Evolutionary conservation across 75 land plant species (phyloP).

Genomic region (Pseudotsuga menziesii): DNA sequence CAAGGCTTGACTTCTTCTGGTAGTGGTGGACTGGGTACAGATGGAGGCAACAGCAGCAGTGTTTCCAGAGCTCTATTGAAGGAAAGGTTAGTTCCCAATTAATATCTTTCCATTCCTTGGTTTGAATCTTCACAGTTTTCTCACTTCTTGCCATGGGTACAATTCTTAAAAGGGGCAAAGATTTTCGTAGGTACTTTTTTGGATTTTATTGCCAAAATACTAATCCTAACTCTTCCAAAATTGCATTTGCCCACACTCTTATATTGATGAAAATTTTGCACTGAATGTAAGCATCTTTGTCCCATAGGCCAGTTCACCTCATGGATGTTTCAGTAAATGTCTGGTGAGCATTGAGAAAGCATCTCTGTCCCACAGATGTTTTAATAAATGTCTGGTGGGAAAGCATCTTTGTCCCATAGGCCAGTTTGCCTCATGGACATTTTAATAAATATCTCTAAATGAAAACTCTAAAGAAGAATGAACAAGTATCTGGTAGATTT

Average conservation of each 20-base stretch:
- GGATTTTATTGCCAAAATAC: neutral
- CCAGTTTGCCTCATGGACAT: too few species aligned
- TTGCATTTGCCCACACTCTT: neutral
- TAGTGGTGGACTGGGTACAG: constrained; percentile 43
- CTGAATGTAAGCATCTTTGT: too few species aligned
- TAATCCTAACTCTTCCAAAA: neutral
- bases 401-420: too few species aligned
- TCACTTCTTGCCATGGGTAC: neutral
- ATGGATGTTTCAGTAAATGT: too few species aligned
- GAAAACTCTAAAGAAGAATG: neutral
- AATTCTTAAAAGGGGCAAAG: neutral
- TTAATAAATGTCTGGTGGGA: too few species aligned
- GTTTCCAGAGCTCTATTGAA: constrained; percentile 69
- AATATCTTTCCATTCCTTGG: neutral
- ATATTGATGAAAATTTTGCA: too few species aligned
- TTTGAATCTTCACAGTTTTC: neutral
- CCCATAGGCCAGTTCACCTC: too few species aligned
- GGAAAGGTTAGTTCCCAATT: constrained; percentile 52
- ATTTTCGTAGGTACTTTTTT: neutral
- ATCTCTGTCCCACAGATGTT: too few species aligned
- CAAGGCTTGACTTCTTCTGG: constrained; percentile 73
- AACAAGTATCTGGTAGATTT: neutral
- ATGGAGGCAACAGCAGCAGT: constrained; percentile 67
- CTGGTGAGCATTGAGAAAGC: too few species aligned
- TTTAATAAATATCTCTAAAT: neutral